phyloP scores from a whole-genome alignment of 1,284 basidiomycete species.

The Leccinum subspadiceum region DNA sequence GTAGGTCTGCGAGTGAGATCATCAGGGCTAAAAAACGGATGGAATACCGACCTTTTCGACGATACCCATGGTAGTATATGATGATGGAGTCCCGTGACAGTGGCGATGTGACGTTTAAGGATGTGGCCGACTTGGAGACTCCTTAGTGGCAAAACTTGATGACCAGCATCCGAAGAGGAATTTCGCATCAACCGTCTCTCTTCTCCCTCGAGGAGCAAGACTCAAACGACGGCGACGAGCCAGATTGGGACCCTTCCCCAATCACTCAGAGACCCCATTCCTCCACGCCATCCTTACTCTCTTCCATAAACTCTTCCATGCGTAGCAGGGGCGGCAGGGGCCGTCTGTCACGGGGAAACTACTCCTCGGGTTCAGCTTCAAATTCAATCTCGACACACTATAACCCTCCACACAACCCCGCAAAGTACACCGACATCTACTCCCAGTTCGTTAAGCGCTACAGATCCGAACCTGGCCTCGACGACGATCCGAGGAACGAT shows the following conservation, averaged over 20 bases:
- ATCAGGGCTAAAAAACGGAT: neutral
- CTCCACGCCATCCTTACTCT: constrained; percentile 27
- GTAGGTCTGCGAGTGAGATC: neutral
- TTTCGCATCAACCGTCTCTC: constrained; percentile 58
- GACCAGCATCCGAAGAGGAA: constrained; percentile 37
- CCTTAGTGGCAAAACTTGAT: constrained; percentile 9
- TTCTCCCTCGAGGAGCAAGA: constrained; percentile 65
- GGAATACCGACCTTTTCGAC: constrained; percentile 71
- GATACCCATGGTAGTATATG: constrained; percentile 65
- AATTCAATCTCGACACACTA: constrained; percentile 34
- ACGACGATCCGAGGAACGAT: constrained; percentile 68
- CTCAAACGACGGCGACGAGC: constrained; percentile 44
- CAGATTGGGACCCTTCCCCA: constrained; percentile 42
- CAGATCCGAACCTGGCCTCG: constrained; percentile 53
- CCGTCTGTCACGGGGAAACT: constrained; percentile 37
- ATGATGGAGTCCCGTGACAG: neutral
- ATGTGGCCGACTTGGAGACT: neutral
- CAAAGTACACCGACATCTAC: constrained; percentile 66
- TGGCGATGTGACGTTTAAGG: neutral
- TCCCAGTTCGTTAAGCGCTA: constrained; percentile 76
- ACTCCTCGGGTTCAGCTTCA: constrained; percentile 28
- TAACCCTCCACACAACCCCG: constrained; percentile 31
- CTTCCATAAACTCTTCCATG: constrained; percentile 30
- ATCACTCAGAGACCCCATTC: constrained; percentile 31
- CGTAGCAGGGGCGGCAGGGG: constrained; percentile 34